Evolutionary conservation across 345 rosid species (phyloP), one percentile per base, ranked within the genome.

Genomic region (Salix caprea): DNA sequence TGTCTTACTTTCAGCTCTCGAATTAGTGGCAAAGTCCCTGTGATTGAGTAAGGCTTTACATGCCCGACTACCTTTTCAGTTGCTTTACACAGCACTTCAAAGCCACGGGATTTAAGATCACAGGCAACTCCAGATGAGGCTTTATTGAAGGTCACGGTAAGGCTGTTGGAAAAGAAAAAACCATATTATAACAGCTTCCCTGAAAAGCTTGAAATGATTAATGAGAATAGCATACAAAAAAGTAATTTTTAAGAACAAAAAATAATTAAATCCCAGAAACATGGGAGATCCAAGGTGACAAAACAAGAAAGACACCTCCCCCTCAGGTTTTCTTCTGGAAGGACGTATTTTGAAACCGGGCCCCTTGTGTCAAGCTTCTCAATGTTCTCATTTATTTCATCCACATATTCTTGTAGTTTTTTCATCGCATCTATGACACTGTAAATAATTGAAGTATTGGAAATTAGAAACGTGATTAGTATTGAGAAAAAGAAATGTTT

Each of bases 11-110:
- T 87, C 75, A 96, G 85, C 28, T 96, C 95, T 52, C 97, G 89
- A 77, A 96, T 90, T 52, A 96, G 91, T 77, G 99, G 98, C 85
- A 96, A 83, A 86, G 86, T 94, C 79, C 99, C 97, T 9, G 98
- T 94, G 71, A 96, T 92, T 0, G 99, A 92, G 90, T 88, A 96
- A 70, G 99, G 99, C 80, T 92, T 87, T 40, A 90, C 98, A 82
- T 92, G 86, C 42, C 98, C 98, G 42, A 96, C 97, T 42, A 86
- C 97, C 76, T 90, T 92, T 86, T 92, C 85, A 8, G 99, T 96
- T 76, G 98, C 98, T 83, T 94, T 89, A 83, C 92, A 91, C 73
- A 94, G 78, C 65, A 91, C 91, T 32, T 96, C 92, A 83, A 84
- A 96, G 81, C 98, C 98, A 18, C 82, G 89, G 70, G 99, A 96